Evolutionary conservation across 305 asterid species (phyloP), one percentile per base, ranked within the genome.

Genomic region (Nicotiana rustica): DNA sequence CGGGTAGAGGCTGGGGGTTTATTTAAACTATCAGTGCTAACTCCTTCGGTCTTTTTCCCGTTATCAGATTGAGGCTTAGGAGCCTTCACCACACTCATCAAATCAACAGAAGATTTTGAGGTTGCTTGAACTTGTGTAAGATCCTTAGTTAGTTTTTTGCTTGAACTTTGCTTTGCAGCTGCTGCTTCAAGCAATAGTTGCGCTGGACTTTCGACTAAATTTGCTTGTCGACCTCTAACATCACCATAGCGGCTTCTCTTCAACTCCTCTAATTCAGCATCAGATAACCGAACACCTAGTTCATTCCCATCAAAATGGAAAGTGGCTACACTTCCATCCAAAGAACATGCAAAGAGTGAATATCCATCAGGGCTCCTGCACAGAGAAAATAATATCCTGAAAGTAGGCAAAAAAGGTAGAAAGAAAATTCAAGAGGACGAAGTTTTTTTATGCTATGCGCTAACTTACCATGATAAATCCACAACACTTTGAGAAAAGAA

Each of bases 341-440:
- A 86, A 64, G 99, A 96, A 82, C 99, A 96, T 61, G 99, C 98
- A 83, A 96, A 94, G 57, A 96, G 84, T 15, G 99, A 91, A 86
- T 93, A 96, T 31, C 99, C 99, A 87, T 96, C 98, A 64, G 99
- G 98, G 87, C 98, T 96, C 99, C 99, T 96, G 92, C 87, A 90
- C 18, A 77, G 78, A 66, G 25, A 84, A 84, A 21, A 71, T 82
- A 68, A 80, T 41, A 78, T 69, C 81, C 79, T 69, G 55, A 82
- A 55, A 62, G 67, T 52, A 86, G 68, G 10, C 18, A 19, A 71
- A 73, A 33, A 19, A 77, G 83, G 78, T 62, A 59, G 21, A 71
- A 69, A 66, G 81, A 71, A 19, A 19, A 83, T 49, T 65, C 83
- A 44, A 80, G 73, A 76, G 60, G 82, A 66, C 21, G 21, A 56